Conservation (phyloP, 164 flowering plant species). For the Stephania cephalantha region DNA sequence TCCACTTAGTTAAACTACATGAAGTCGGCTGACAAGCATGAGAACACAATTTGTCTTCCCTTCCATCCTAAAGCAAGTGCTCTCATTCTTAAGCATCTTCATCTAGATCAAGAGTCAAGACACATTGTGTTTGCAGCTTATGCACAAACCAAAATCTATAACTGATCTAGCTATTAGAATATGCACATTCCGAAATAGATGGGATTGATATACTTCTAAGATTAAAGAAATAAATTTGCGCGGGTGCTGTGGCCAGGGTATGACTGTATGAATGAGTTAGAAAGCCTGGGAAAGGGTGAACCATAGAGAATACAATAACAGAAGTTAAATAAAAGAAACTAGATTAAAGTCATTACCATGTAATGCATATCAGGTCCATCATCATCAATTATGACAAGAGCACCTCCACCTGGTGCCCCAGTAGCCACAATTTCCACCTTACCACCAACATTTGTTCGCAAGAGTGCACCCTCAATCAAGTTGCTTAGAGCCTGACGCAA, state of each 20-base stretch:
- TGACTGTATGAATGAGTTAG: too few relatives aligned
- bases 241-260: too few relatives aligned
- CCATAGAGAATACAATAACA: background rate
- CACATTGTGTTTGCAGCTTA: background rate
- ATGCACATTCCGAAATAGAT: background rate
- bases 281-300: too few relatives aligned
- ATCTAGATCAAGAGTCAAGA: background rate
- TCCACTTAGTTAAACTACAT: background rate
- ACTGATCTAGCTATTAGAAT: background rate
- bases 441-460: constrained; percentile 79
- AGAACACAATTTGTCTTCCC: background rate
- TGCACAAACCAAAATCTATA: background rate
- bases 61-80: background rate
- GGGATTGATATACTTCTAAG: background rate
- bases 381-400: constrained; percentile 78
- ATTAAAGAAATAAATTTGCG: background rate
- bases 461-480: constrained; percentile 82
- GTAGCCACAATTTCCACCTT: constrained; percentile 62
- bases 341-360: constrained; percentile 44
- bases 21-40: background rate
- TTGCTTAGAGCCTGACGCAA: constrained; percentile 90
- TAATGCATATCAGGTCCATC: constrained; percentile 98
- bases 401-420: constrained; percentile 82
- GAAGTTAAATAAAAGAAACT: background rate
- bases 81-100: background rate